Conservation (phyloP, 768 basidiomycete species). For the Tephrocybe sp. region DNA sequence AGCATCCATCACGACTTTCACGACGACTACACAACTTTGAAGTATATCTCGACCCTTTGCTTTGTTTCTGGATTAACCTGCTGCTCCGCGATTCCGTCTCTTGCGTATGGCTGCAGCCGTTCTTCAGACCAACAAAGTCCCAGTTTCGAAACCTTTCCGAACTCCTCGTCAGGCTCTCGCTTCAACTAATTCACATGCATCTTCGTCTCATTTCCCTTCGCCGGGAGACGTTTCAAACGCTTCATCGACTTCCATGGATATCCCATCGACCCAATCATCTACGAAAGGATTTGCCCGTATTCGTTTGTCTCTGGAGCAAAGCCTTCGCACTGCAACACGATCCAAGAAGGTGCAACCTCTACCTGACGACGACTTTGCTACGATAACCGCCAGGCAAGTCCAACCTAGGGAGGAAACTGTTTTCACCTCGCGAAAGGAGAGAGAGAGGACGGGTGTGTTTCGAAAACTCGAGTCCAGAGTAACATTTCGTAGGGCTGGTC, state of each 20-base stretch:
- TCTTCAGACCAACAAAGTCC: constrained; percentile 33
- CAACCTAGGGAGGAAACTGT: constrained; percentile 40
- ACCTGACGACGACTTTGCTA: constrained; percentile 39
- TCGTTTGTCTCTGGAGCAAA: constrained; percentile 66
- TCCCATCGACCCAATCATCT: constrained; percentile 34
- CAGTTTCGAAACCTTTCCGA: constrained; percentile 44
- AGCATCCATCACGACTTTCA: neutral
- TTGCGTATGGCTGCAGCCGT: constrained; percentile 45
- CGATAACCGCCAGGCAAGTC: constrained; percentile 38
- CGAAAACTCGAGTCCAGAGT: constrained; percentile 48
- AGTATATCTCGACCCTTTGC: constrained; percentile 5
- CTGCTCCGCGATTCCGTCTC: constrained; percentile 3
- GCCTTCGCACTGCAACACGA: constrained; percentile 60
- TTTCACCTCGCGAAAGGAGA: constrained; percentile 25
- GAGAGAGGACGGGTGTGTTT: constrained; percentile 44
- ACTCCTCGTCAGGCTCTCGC: constrained; percentile 37
- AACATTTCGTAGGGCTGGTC: constrained; percentile 43
- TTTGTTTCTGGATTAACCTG: neutral
- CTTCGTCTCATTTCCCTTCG: constrained; percentile 41
- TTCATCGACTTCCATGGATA: constrained; percentile 13
- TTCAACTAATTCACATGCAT: constrained; percentile 31
- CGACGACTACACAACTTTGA: neutral
- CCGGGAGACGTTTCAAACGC: constrained; percentile 30
- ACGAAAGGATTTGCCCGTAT: constrained; percentile 61
- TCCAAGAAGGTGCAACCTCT: constrained; percentile 42